These are phyloP conservation scores for Trichoderma sp. DNA, from an alignment of 2,329 filamentous ascomycete species.

Conservation along the genomic window DNA sequence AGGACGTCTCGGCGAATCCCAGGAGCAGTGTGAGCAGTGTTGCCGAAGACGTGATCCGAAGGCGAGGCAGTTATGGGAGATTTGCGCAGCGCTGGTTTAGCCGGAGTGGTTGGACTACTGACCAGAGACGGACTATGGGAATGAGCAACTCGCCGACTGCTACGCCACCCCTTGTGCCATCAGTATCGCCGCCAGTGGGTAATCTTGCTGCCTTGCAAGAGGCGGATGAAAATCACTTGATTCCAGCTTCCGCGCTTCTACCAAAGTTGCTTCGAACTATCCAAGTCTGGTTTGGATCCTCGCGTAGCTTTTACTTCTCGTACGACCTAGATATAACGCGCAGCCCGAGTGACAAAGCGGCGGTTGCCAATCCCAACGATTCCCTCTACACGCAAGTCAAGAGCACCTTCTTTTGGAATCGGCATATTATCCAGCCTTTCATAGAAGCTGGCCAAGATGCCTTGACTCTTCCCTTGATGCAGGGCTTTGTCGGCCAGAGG, in stretches of 20 bases:
- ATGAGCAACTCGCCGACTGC: slow-evolving; percentile 54
- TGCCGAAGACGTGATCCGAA: slow-evolving; percentile 84
- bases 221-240: slow-evolving; percentile 29
- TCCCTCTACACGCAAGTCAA: slow-evolving; percentile 76
- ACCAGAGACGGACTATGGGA: slow-evolving; percentile 70
- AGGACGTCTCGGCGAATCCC: slow-evolving; percentile 45
- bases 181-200: slow-evolving; percentile 30
- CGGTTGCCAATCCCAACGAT: slow-evolving; percentile 33
- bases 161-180: slow-evolving; percentile 31
- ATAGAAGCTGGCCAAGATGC: slow-evolving; percentile 71
- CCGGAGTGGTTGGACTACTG: slow-evolving; percentile 75
- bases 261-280: slow-evolving; percentile 85
- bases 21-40: slow-evolving; percentile 75
- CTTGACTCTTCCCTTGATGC: slow-evolving; percentile 80
- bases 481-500: slow-evolving; percentile 90
- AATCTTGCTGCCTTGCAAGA: slow-evolving; percentile 50
- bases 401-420: slow-evolving; percentile 89
- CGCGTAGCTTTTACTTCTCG: slow-evolving; percentile 88
- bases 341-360: slow-evolving; percentile 49
- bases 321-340: slow-evolving; percentile 93
- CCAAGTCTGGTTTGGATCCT: slow-evolving; percentile 80
- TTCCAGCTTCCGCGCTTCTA: slow-evolving; percentile 57
- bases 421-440: slow-evolving; percentile 72
- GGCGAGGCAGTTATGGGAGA: slow-evolving; percentile 80
- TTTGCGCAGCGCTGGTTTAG: slow-evolving; percentile 95